phyloP scores from a whole-genome alignment of 768 basidiomycete genomes.

The Suillus subalutaceus region DNA sequence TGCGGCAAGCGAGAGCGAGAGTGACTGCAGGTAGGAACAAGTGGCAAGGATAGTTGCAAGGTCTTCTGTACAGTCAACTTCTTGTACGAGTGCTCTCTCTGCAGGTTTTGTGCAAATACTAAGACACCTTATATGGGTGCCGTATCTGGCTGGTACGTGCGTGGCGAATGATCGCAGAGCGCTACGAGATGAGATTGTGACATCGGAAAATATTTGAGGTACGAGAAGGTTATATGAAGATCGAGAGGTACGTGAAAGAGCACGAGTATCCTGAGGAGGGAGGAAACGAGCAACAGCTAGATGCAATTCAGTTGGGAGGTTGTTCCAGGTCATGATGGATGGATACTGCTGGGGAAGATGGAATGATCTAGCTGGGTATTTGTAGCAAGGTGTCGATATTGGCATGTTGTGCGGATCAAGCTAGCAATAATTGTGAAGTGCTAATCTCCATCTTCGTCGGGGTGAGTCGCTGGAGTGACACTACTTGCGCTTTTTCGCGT shows the following conservation, averaged over 20 bases:
- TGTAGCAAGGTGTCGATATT: constrained; percentile 2
- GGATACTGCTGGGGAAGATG: background rate
- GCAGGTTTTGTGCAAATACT: constrained; percentile 46
- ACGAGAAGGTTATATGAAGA: constrained; percentile 57
- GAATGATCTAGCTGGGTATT: background rate
- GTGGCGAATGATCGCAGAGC: constrained; percentile 54
- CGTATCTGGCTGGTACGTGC: constrained; percentile 59
- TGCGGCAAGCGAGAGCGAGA: constrained; percentile 31
- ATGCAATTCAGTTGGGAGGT: constrained; percentile 69
- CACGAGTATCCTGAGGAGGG: constrained; percentile 43
- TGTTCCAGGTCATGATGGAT: constrained; percentile 44
- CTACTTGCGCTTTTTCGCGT: constrained; percentile 9
- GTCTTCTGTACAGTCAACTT: constrained; percentile 44
- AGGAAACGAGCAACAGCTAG: constrained; percentile 57
- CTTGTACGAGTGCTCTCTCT: constrained; percentile 25
- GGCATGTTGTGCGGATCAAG: constrained; percentile 10
- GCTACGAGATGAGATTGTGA: constrained; percentile 49
- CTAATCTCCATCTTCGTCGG: constrained; percentile 26
- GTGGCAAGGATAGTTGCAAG: constrained; percentile 53
- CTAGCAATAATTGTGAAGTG: background rate
- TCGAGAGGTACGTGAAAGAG: constrained; percentile 52
- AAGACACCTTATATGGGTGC: constrained; percentile 53
- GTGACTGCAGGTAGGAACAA: constrained; percentile 44
- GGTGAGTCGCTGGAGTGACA: constrained; percentile 3
- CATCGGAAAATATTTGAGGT: constrained; percentile 60